Evolutionary conservation across 2,329 filamentous ascomycete genomes (phyloP), one percentile per base, ranked within the genome.

Genomic region (Biscogniauxia mediterranea): DNA sequence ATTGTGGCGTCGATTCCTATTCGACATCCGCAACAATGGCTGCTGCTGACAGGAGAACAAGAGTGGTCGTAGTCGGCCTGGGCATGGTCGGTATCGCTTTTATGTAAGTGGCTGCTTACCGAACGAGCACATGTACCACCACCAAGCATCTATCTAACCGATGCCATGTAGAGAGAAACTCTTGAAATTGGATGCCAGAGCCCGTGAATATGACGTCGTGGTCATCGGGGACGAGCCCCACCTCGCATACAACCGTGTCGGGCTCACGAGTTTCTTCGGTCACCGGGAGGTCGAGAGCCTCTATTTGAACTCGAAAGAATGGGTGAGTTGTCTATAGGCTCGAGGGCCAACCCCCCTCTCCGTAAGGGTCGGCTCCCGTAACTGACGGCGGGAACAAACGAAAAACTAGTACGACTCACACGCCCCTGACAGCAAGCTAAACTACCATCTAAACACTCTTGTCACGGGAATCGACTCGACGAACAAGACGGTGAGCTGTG

Each of bases 51-150:
- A 62, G 77, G 62, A 79, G 85, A 64, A 92, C 91, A 74, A 87
- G 83, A 71, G 78, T 96, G 42, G 92, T 96, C 1, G 87, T 96
- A 46, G 91, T 96, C 49, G 93, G 93, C 9, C 77, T 97, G 76
- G 93, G 93, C 2, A 97, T 97, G 93, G 93, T 97, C 52, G 92
- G 90, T 49, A 89, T 95, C 68, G 88, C 90, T 51, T 94, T 96
- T 74, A 92, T 96, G 90, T 94, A 78, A 82, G 89, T 81, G 9
- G 20, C 8, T 20, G 17, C 42, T 42, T 53, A n/a, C 2, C 38
- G 13, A 46, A 46, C 17, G 17, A 46, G 15, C 17, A 46, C 4
- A n/a, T 46, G 13, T 9, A 11, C 23, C 8, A 21, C 13, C 17
- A 46, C 11, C 11, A 38, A 1, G 13, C 8, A 21, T 52, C 52